Evolutionary conservation across 768 basidiomycete genomes (phyloP).

Genomic region (Leccinellum rugosiceps): DNA sequence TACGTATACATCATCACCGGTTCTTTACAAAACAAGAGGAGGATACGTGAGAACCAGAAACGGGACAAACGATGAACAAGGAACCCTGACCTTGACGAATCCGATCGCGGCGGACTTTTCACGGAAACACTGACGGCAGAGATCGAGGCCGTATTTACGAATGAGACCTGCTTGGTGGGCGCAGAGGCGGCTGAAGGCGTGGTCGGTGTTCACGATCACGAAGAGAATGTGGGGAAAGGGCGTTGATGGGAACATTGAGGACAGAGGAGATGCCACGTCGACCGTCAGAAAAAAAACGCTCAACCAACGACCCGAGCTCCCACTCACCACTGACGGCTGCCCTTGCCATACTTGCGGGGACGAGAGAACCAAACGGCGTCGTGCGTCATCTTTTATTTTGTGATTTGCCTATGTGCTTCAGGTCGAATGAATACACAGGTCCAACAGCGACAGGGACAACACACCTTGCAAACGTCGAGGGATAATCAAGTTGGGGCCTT

Average conservation of each 20-base stretch:
- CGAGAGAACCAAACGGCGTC: conserved; percentile 98
- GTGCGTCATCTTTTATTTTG: conserved; percentile 97
- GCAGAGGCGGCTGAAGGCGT: conserved; percentile 74
- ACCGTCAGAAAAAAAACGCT: neutral
- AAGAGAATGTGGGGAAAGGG: neutral
- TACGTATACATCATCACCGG: conserved; percentile 38
- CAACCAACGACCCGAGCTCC: neutral
- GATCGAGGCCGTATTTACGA: conserved; percentile 94
- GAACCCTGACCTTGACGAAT: conserved; percentile 81
- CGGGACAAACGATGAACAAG: neutral
- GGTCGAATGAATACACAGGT: neutral
- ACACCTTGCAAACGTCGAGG: conserved; percentile 22
- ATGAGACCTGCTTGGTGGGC: conserved; percentile 98
- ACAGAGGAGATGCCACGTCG: neutral
- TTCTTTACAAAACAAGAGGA: conserved; percentile 29
- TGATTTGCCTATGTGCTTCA: conserved; percentile 2
- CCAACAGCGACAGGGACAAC: neutral
- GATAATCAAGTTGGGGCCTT: neutral
- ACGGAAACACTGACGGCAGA: conserved; percentile 98
- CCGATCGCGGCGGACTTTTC: conserved; percentile 93
- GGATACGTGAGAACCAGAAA: neutral
- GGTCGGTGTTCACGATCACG: neutral
- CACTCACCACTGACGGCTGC: conserved; percentile 88
- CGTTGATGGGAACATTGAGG: neutral
- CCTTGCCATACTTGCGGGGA: conserved; percentile 93